Evolutionary conservation across 768 basidiomycete genomes (phyloP), one percentile per base, ranked within the genome.

Genomic region (Rhodotorula toruloides): DNA sequence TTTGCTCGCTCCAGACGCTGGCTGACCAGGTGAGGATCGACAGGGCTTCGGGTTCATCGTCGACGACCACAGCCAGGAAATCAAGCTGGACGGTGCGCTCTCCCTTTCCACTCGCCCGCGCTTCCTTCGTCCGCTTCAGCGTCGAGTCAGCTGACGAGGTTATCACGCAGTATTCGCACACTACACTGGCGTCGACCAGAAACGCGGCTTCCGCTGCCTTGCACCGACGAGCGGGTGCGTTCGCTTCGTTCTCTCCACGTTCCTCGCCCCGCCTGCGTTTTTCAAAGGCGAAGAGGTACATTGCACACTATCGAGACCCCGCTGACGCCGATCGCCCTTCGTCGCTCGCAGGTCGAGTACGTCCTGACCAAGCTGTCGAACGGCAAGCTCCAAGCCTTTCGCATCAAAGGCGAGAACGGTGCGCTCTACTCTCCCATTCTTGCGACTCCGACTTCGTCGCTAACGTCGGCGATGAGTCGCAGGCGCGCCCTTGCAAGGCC

Each of bases 21-120:
- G 31, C 58, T 49, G 7, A 27, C 36, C 16, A 3, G 6, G 2
- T 29, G 48, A 9, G 1, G n/a, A n/a, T 11, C 37, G 13, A 13
- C 48, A 60, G 58, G 58, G 58, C 39, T 60, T 52, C 29, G 58
- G 58, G 21, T 60, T 60, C 58, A 43, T 60, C 49, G 29, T 60
- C 29, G 48, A 60, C 37, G 58, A 60, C 49, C 16, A 50, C 58
- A 39, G 19, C 25, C 31, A 31, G 48, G 58, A 50, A 21, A 36
- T 60, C 16, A 49, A 40, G 29, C 21, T 25, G 11, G 62, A 63
- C 37, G 48, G 62, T 63, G 29, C 46, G 54, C 44, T n/a, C n/a
- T n/a, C n/a, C n/a, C n/a, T n/a, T 22, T 9, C 8, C 31, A 13
- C 9, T 11, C 2, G n/a, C n/a, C n/a, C 34, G n/a, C 25, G 46